Evolutionary conservation across 352 stramenopile genomes (phyloP).

Genomic region (Thalassiosira hispida): DNA sequence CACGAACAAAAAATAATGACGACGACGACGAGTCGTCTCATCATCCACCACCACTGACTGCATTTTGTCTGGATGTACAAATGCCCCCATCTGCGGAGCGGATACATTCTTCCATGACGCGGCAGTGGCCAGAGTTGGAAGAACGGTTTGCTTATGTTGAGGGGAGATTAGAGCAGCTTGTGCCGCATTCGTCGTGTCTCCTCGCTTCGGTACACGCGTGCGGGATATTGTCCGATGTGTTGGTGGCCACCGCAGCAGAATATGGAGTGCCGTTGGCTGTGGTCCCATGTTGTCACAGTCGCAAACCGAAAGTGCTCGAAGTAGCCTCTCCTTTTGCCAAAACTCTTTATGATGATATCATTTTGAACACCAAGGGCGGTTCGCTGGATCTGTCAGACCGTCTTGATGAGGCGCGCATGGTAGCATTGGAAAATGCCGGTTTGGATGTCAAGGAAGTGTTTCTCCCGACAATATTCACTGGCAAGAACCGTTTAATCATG

Average conservation of each 20-base stretch:
- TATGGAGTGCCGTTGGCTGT: slow-evolving; percentile 35
- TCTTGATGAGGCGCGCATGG: slow-evolving; percentile 36
- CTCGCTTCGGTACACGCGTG: slow-evolving; percentile 43
- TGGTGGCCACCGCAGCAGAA: slow-evolving; percentile 32
- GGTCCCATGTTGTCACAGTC: slow-evolving; percentile 42
- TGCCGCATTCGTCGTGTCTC: slow-evolving; percentile 40
- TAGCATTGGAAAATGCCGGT: slow-evolving; percentile 41
- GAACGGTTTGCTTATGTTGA: slow-evolving; percentile 52
- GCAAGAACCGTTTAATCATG: slow-evolving; percentile 48
- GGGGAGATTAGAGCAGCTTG: slow-evolving; percentile 42
- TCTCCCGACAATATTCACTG: slow-evolving; percentile 43
- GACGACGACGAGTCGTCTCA: neutral
- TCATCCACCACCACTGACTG: slow-evolving; percentile 21
- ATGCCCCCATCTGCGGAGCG: slow-evolving; percentile 47
- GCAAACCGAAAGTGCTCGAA: slow-evolving; percentile 37
- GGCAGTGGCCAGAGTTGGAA: slow-evolving; percentile 31
- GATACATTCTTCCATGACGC: slow-evolving; percentile 38
- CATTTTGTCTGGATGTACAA: slow-evolving; percentile 43
- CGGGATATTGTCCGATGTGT: slow-evolving; percentile 37
- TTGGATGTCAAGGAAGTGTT: slow-evolving; percentile 23
- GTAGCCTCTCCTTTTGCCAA: slow-evolving; percentile 40
- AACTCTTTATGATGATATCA: slow-evolving; percentile 38
- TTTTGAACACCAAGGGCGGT: slow-evolving; percentile 36
- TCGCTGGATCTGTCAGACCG: slow-evolving; percentile 31
- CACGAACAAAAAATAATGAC: neutral